A percentile compares a stretch with the other conserved stretches of the same genome.
Evolutionary conservation across 2,329 filamentous ascomycete species (phyloP).

Genomic region (Cladophialophora chaetospira): DNA sequence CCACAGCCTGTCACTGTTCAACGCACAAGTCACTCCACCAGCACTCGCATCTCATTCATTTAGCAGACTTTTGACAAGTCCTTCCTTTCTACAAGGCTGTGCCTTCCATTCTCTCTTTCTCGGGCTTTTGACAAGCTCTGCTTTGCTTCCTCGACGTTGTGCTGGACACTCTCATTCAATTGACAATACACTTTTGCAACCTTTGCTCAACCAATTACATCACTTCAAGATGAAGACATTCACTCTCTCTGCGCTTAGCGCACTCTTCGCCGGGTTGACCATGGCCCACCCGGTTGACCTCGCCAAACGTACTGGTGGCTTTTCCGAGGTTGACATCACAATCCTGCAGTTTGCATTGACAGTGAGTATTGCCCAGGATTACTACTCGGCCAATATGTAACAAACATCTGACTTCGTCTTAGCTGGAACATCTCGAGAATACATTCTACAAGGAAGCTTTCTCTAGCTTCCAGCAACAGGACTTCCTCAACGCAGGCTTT

Average conservation of each 20-base stretch:
- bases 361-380: slow-evolving; percentile 3
- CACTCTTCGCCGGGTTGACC: slow-evolving; percentile 27
- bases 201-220: not conserved
- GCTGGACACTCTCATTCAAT: slow-evolving; percentile 27
- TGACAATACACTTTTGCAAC: not conserved
- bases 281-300: slow-evolving; percentile 26
- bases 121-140: slow-evolving; percentile 28
- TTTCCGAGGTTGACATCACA: slow-evolving; percentile 55
- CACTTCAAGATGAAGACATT: slow-evolving; percentile 26
- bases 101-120: slow-evolving; percentile 21
- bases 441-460: slow-evolving; percentile 73
- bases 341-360: slow-evolving; percentile 55
- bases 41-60: slow-evolving; percentile 24
- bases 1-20: not conserved
- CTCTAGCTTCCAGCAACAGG: slow-evolving; percentile 62
- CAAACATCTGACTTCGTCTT: not conserved
- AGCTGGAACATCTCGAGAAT: slow-evolving; percentile 71
- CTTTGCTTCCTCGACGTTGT: slow-evolving; percentile 20
- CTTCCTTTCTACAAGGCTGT: slow-evolving; percentile 8
- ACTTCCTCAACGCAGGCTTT: slow-evolving; percentile 67
- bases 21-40: slow-evolving; percentile 10
- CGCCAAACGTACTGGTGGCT: slow-evolving; percentile 6
- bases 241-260: slow-evolving; percentile 23
- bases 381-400: too few species aligned
- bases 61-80: slow-evolving; percentile 30